Base-by-base conservation (phyloP, 345 rosid genomes). In the Arabis alpina region DNA sequence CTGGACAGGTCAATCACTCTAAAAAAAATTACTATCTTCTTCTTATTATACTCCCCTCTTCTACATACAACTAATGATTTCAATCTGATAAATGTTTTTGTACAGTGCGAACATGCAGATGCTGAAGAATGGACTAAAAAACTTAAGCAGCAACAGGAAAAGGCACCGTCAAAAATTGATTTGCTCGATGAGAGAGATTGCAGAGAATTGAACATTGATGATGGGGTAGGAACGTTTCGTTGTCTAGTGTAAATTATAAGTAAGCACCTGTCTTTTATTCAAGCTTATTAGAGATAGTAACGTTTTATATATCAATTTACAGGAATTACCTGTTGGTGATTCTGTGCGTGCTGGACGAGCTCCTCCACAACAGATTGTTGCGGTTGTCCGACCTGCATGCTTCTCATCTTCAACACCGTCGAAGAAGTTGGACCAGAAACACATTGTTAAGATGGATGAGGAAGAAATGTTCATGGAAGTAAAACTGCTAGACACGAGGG, bases 301-400 rank as follows among this genome's bases (percentile, higher is more conserved):
- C 32, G 2, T 54, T 45, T 55, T 27, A 8, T 40, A 6, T 54
- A 45, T 36, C 43, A 53, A 43, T 43, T 79, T 66, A 65, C 78
- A 90, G 96, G 86, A 41, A 45, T 74, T 90, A 62, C 91, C 90
- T 9, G 37, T 50, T 41, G 51, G 49, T 67, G 71, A 27, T 14
- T 37, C 72, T 23, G 71, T 85, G 42, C 56, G n/a, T 64, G 91
- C 85, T 80, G 90, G 88, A 42, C 63, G 51, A 48, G 56, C 54
- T 60, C 83, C 84, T 55, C 93, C 92, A 1, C 9, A 23, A 23
- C 77, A 81, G 61, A 82, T 90, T 54, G 84, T 88, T 32, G 97
- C 93, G 8, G 92, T 86, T 70, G 54, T 88, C 76, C 88, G 90
- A 39, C 92, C 92, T 32, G 79, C 75, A 15, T 72, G 71, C 78